Evolutionary conservation across 306 rosid species (phyloP), one percentile per base, ranked within the genome.

Genomic region (Medicago truncatula): DNA sequence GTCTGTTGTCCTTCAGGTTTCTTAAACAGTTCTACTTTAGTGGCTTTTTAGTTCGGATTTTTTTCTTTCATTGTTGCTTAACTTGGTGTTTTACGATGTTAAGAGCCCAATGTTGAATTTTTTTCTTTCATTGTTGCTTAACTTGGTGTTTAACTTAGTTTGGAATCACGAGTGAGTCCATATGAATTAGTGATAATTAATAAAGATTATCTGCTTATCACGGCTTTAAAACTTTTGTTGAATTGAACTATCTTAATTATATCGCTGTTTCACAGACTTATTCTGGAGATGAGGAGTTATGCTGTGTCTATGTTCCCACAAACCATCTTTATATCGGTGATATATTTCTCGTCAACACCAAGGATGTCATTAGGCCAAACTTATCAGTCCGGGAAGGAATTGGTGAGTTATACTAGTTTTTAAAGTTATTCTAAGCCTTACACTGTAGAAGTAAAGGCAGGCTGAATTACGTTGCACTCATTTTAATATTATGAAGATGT

Each of bases 291-390:
- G 98, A 93, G 84, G 94, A 91, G 85, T 87, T 93, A 60, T 93
- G 89, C 86, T 91, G 97, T 83, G 98, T 93, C 67, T 93, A 93
- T 79, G 98, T 93, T 83, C 98, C 98, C 68, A 93, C 98, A 9
- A 93, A 93, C 83, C 98, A 91, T 88, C 94, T 93, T 54, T 93
- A 93, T 83, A 93, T 93, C 16, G 98, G 98, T 57, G 98, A 93
- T 85, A 87, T 93, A 58, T 91, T 93, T 81, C 88, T 93, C 52
- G 91, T 91, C 81, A 91, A 86, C 82, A 77, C 90, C 71, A 81
- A 86, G 79, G 98, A 93, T 86, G 94, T 93, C 62, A 87, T 89
- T 69, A 88, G 98, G 70, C 98, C 98, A 46, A 93, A 91, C 87
- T 74, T 93, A 80, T 93, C 98, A 0, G 98, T 93, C 53, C 93